phyloP scores from a whole-genome alignment of 768 basidiomycete genomes.

The Psilocybe tampanensis region DNA sequence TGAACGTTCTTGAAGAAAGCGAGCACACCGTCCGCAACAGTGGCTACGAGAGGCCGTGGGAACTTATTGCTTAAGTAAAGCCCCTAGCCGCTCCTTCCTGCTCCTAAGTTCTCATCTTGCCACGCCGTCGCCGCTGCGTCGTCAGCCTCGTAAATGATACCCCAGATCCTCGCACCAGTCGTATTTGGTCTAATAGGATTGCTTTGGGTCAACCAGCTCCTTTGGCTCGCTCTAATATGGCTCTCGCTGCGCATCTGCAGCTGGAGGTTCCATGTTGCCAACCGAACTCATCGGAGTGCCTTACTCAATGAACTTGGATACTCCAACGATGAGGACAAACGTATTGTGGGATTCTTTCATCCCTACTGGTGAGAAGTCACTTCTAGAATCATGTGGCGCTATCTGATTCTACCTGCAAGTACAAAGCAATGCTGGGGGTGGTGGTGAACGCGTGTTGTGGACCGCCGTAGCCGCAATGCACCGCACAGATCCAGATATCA shows the following conservation, averaged over 20 bases:
- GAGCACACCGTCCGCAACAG: no score
- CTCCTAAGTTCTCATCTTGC: not conserved
- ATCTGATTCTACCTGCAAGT: constrained; percentile 41
- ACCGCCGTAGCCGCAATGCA: constrained; percentile 83
- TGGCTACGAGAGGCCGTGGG: not conserved
- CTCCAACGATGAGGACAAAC: constrained; percentile 21
- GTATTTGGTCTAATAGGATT: not conserved
- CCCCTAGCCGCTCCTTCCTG: not conserved
- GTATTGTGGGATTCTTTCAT: constrained; percentile 86
- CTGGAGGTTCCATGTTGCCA: constrained; percentile 18
- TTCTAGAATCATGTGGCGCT: constrained; percentile 3
- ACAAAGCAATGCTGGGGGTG: constrained; percentile 89
- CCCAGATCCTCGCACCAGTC: not conserved
- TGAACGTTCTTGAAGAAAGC: no score
- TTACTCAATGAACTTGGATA: constrained; percentile 29
- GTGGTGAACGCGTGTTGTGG: constrained; percentile 96
- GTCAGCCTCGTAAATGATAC: not conserved
- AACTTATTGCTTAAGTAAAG: not conserved
- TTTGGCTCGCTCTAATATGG: constrained; percentile 12
- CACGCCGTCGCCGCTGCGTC: not conserved
- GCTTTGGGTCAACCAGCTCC: not conserved
- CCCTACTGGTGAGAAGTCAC: constrained; percentile 80
- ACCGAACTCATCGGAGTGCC: constrained; percentile 17
- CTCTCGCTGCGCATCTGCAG: constrained; percentile 21
- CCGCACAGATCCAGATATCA: constrained; percentile 57